phyloP scores from a whole-genome alignment of 345 rosid genomes.

The Acer campestre region DNA sequence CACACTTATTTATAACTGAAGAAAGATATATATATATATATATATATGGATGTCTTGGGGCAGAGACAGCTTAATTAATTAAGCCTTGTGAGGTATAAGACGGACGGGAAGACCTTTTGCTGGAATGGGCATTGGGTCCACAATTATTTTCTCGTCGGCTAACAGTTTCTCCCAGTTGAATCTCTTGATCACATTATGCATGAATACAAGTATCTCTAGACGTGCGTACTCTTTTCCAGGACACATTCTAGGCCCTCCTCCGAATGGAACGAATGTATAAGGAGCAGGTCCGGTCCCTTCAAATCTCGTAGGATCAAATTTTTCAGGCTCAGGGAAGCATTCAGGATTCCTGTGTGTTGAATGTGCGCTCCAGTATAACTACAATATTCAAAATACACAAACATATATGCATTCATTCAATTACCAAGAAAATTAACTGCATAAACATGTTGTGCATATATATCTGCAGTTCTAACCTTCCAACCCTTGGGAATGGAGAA shows the following conservation, averaged over 20 bases:
- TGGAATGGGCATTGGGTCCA: conserved; percentile 30
- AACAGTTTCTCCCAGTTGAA: conserved; percentile 24
- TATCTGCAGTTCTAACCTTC: not conserved
- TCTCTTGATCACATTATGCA: conserved; percentile 22
- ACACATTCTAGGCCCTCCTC: conserved; percentile 36
- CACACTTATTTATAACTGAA: not conserved
- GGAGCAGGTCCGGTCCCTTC: conserved; percentile 30
- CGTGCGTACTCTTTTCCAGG: conserved; percentile 31
- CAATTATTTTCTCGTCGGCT: conserved; percentile 26
- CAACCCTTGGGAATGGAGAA: conserved; percentile 29
- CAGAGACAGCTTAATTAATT: not conserved
- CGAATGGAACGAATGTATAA: conserved; percentile 25
- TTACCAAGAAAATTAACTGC: no score
- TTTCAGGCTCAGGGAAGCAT: conserved; percentile 26
- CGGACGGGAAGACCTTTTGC: conserved; percentile 29
- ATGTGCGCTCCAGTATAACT: conserved; percentile 26
- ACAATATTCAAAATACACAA: no score
- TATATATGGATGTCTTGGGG: no score
- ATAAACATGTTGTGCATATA: no score
- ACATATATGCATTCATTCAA: no score
- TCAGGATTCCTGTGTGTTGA: conserved; percentile 30
- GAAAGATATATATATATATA: no score
- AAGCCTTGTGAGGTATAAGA: conserved; percentile 17
- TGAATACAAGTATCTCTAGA: conserved; percentile 29
- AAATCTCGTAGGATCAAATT: conserved; percentile 26